A percentile compares a stretch with the other conserved stretches of the same genome.
Conservation (phyloP, 495 filamentous ascomycete genomes). For the Glarea lozoyensis region DNA sequence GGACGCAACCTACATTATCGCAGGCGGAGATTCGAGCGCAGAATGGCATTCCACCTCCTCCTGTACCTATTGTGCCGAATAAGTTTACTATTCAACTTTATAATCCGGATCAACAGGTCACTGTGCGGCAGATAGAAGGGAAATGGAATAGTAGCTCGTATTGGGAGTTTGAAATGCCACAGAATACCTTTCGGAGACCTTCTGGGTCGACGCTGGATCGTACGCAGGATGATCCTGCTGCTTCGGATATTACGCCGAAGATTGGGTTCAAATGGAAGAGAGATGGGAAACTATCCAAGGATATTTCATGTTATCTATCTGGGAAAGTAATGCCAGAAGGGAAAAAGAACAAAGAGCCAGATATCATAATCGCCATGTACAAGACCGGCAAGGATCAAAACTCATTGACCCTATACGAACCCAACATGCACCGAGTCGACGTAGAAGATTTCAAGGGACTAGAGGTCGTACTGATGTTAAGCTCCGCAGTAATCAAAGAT, state of each 20-base stretch:
- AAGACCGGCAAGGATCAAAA: constrained; percentile 29
- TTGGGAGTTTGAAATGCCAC: constrained; percentile 92
- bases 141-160: constrained; percentile 68
- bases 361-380: constrained; percentile 87
- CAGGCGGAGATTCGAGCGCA: constrained; percentile 64
- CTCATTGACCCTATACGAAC: constrained; percentile 77
- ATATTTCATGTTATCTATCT: constrained; percentile 72
- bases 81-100: constrained; percentile 82
- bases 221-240: constrained; percentile 56
- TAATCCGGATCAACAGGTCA: constrained; percentile 81
- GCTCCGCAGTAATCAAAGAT: constrained; percentile 77
- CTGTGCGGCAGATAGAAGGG: constrained; percentile 59
- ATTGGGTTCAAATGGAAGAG: constrained; percentile 86
- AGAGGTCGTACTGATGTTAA: constrained; percentile 78
- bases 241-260: constrained; percentile 64
- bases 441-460: constrained; percentile 90
- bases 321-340: constrained; percentile 66
- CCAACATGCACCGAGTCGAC: constrained; percentile 82
- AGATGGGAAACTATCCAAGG: constrained; percentile 73
- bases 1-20: constrained; percentile 71
- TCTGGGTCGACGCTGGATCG: constrained; percentile 70
- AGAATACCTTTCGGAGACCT: constrained; percentile 72
- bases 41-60: constrained; percentile 51
- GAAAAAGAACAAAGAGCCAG: constrained; percentile 77
- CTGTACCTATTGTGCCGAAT: constrained; percentile 68